A percentile compares a stretch with the other conserved stretches of the same genome.
Conservation (phyloP, 192 early-diverging fungal genomes). For the Backusella parvicylindrica region DNA sequence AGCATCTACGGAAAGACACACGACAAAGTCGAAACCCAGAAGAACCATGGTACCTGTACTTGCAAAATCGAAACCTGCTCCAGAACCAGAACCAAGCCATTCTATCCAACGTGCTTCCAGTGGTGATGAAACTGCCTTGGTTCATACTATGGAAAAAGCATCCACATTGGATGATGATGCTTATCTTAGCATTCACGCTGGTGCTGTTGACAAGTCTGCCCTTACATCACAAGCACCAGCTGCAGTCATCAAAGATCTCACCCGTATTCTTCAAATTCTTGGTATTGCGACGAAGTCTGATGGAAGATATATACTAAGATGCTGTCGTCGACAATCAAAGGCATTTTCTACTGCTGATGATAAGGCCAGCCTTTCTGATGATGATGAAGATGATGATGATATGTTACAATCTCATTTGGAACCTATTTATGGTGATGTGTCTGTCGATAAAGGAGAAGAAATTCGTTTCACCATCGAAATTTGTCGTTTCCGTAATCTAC, state of each 20-base stretch:
- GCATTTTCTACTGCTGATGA: not conserved
- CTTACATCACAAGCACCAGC: slow-evolving; percentile 50
- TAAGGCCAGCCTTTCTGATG: not conserved
- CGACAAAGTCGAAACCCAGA: not conserved
- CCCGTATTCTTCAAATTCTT: slow-evolving; percentile 27
- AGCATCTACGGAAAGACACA: not conserved
- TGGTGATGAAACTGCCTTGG: not conserved
- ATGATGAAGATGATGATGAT: not conserved
- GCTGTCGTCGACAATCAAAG: slow-evolving; percentile 36
- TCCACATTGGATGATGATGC: slow-evolving; percentile 15
- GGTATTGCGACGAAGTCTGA: slow-evolving; percentile 16
- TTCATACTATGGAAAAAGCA: not conserved
- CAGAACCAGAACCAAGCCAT: not conserved
- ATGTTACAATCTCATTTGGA: not conserved
- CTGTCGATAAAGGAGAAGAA: slow-evolving; percentile 54
- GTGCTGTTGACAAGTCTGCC: slow-evolving; percentile 52
- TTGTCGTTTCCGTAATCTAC: slow-evolving; percentile 76
- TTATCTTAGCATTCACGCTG: slow-evolving; percentile 51
- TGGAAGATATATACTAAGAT: slow-evolving; percentile 48
- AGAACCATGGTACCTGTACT: not conserved
- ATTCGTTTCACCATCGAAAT: slow-evolving; percentile 75
- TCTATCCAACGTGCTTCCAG: not conserved
- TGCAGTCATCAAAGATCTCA: slow-evolving; percentile 46
- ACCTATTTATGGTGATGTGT: slow-evolving; percentile 35
- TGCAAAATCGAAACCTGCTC: not conserved